A percentile compares a stretch with the other conserved stretches of the same genome.
These are phyloP conservation scores for Colletotrichum higginsianum DNA, from an alignment of 2,329 filamentous ascomycete species.

Conservation along the genomic window DNA sequence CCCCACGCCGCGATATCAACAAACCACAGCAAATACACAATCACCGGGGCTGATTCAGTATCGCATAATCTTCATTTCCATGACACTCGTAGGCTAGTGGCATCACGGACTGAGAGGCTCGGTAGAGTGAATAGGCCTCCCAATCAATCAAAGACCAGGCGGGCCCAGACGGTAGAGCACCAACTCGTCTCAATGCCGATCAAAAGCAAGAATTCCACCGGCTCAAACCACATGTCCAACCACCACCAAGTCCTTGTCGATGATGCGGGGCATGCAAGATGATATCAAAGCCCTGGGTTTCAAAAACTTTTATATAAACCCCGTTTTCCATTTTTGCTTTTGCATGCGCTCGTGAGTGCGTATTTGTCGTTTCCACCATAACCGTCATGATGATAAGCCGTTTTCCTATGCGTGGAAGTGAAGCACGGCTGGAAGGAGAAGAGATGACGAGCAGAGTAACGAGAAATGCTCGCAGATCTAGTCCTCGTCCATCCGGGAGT, in stretches of 20 bases:
- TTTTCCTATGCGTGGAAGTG: not conserved
- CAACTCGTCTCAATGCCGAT: constrained; percentile 26
- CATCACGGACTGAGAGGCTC: constrained; percentile 24
- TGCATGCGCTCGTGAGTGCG: not conserved
- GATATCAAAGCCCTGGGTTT: constrained; percentile 12
- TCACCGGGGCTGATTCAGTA: not conserved
- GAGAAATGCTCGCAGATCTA: constrained; percentile 45
- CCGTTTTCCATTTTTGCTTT: constrained; percentile 16
- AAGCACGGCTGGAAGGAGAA: constrained; percentile 9
- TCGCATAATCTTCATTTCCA: constrained; percentile 39
- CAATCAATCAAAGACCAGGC: constrained; percentile 1
- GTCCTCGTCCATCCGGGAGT: constrained; percentile 80
- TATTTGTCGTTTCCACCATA: constrained; percentile 20
- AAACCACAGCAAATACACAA: not conserved
- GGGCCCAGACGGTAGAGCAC: constrained; percentile 14
- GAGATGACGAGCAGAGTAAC: constrained; percentile 7
- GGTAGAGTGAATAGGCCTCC: constrained; percentile 11
- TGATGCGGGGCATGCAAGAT: constrained; percentile 6
- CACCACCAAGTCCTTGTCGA: constrained; percentile 18
- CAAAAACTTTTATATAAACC: constrained; percentile 40
- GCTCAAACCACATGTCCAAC: constrained; percentile 31
- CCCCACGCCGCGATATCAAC: not conserved
- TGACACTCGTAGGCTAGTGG: constrained; percentile 32
- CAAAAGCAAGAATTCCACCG: constrained; percentile 27
- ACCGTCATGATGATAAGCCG: constrained; percentile 8